Conservation (phyloP, 441 rosid genomes). For the Pelargonium australe region DNA sequence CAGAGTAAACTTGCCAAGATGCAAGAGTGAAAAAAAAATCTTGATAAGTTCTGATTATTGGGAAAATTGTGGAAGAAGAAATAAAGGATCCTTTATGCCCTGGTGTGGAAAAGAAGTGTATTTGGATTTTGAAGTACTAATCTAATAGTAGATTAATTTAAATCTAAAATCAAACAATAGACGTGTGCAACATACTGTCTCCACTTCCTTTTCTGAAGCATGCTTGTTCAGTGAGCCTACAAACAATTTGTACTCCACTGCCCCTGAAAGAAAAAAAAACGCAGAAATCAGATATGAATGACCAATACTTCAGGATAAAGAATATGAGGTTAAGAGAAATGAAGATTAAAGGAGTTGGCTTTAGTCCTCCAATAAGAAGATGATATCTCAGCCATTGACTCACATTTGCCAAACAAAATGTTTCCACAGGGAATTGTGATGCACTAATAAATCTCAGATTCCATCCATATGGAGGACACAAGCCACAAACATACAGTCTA, state of each 20-base stretch:
- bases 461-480: neutral
- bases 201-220: constrained; percentile 90
- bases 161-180: constrained; percentile 11
- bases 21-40: neutral
- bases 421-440: neutral
- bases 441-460: neutral
- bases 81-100: neutral
- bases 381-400: neutral
- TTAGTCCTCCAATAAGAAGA: neutral
- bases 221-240: constrained; percentile 95
- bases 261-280: constrained; percentile 45
- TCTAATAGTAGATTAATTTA: constrained; percentile 4
- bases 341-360: neutral
- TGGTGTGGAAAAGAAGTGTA: neutral
- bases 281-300: constrained; percentile 20
- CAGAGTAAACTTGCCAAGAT: constrained; percentile 6
- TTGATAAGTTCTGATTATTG: neutral
- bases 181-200: constrained; percentile 55
- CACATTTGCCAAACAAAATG: neutral
- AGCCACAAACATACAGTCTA: neutral
- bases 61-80: neutral
- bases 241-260: constrained; percentile 88
- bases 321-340: constrained; percentile 7
- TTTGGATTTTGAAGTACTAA: neutral
- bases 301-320: constrained; percentile 12